These are phyloP conservation scores for Aspergillus caelatus DNA, from an alignment of 2,329 filamentous ascomycete genomes.

Conservation along the genomic window DNA sequence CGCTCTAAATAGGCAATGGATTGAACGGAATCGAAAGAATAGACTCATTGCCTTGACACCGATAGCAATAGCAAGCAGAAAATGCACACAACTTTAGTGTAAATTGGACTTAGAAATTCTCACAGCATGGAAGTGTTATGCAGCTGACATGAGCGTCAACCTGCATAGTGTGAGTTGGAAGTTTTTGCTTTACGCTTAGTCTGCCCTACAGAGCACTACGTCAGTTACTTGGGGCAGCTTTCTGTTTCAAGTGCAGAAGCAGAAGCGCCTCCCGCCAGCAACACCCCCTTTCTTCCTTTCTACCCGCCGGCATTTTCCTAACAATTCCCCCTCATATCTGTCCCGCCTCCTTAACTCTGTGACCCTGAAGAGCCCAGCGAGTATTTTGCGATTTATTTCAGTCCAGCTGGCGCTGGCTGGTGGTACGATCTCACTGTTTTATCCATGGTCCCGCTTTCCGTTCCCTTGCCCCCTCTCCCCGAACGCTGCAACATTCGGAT, in stretches of 20 bases:
- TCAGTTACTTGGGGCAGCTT: conserved; percentile 21
- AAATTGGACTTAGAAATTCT: background rate
- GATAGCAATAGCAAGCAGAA: background rate
- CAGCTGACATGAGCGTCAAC: background rate
- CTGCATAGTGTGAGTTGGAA: background rate
- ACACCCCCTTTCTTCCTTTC: conserved; percentile 22
- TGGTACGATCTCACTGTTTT: conserved; percentile 27
- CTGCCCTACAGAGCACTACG: conserved; percentile 15
- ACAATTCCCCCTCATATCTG: conserved; percentile 7
- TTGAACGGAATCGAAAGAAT: background rate
- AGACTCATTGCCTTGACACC: background rate
- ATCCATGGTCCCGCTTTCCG: conserved; percentile 40
- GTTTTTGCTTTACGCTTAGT: background rate
- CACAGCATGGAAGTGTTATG: background rate
- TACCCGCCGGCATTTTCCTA: conserved; percentile 14
- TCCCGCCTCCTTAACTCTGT: conserved; percentile 1
- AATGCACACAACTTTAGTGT: background rate
- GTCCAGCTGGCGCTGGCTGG: conserved; percentile 23
- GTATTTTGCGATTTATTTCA: conserved; percentile 7
- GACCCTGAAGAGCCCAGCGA: background rate
- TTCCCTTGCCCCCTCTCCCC: conserved; percentile 25
- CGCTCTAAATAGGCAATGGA: background rate
- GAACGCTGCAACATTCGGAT: conserved; percentile 28
- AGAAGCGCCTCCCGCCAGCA: conserved; percentile 21
- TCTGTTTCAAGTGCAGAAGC: conserved; percentile 28